Evolutionary conservation across 345 rosid genomes (phyloP), one percentile per base, ranked within the genome.

Genomic region (Melaleuca alternifolia): DNA sequence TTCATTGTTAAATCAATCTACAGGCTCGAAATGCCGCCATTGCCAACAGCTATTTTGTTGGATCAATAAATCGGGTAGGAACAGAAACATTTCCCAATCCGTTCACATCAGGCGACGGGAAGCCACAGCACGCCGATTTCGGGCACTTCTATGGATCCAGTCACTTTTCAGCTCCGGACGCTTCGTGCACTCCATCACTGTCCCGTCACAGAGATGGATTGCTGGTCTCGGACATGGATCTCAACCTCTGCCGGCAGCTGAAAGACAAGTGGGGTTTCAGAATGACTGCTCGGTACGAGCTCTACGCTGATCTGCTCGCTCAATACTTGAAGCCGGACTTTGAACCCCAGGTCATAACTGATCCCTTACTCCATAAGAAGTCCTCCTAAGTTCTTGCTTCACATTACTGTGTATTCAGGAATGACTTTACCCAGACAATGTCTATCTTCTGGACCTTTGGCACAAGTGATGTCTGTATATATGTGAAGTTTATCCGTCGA

Each of bases 11-110:
- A 62, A 23, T 54, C 46, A 56, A 87, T 87, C 81, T 85, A 28
- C 94, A 97, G 98, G 98, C 99, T 12, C 94, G 98, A 61, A 97
- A 97, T 87, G 99, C 98, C 85, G 99, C 98, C 28, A 94, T 97
- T 85, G 97, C 98, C 84, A 97, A 97, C 86, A 97, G 96, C 88
- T 97, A 95, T 90, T 97, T 94, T 86, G 98, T 95, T n/a, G 99
- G 97, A 50, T 97, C 99, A 53, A 95, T 97, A 62, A 97, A 97
- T 89, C 95, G 98, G 23, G 98, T 97, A 85, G 99, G 99, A n/a
- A 97, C 98, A 5, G 99, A 94, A 91, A 89, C 89, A 84, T 96
- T 97, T 89, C 98, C 99, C 24, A 93, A 95, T 88, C 92, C 99
- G 24, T 95, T 97, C 88, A 97, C 98, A 5, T 97, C 99, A 6